Evolutionary conservation across 2,329 filamentous ascomycete genomes (phyloP), one percentile per base, ranked within the genome.

Genomic region (Lachnellula subtilissima): DNA sequence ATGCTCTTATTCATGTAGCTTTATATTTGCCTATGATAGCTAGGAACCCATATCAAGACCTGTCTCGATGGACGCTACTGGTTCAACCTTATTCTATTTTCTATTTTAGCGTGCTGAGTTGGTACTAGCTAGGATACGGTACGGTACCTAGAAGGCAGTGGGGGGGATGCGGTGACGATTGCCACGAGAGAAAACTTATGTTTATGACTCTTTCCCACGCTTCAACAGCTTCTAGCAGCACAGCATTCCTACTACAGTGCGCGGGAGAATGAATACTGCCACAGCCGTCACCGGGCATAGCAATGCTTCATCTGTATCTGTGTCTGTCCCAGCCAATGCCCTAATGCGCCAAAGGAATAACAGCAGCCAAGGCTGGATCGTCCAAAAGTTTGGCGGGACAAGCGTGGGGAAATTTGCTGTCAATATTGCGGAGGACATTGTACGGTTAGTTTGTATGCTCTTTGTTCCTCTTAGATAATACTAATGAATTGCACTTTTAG

Each of bases 341-440:
- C 51, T 55, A 48, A 43, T 50, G 40, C 54, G 55, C 40, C 60
- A 52, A 48, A 67, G 60, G 39, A 75, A 75, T 56, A 62, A 68
- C 52, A 70, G 65, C 50, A 50, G 53, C 39, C 50, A 55, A 37
- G 65, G 79, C 64, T 96, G 91, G 92, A 80, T 96, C 32, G 88
- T 97, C 50, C 91, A 96, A 72, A 97, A 97, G 74, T 96, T 96
- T 72, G 92, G 92, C 60, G 93, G 93, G 51, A 99, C 93, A 52
- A 96, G 90, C 70, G 89, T 97, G 51, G 94, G 93, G 66, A 97
- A 97, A 75, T 96, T 96, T 67, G 87, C 92, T 52, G 81, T 83
- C 64, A 87, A 87, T 71, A 87, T 89, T 66, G 84, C 86, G 28
- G 79, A 84, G 64, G 81, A 88, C 66, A 90, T 93, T 69, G 82